These are phyloP conservation scores for Colletotrichum cereale DNA, from an alignment of 2,329 filamentous ascomycete species.

Conservation along the genomic window DNA sequence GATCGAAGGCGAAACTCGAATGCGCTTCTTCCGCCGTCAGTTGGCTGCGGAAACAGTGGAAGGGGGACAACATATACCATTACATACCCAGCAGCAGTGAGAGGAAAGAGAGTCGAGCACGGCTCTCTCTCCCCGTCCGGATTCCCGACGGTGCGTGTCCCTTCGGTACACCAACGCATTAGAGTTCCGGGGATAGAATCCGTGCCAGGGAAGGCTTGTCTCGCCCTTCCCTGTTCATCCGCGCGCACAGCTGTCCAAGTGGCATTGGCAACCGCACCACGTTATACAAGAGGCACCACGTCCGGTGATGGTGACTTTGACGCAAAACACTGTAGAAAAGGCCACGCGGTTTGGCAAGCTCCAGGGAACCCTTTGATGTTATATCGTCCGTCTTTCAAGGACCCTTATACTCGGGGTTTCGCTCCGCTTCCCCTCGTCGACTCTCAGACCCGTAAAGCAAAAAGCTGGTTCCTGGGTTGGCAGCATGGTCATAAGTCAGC, in stretches of 20 bases:
- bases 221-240: constrained; percentile 21
- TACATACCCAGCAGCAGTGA: too few species aligned
- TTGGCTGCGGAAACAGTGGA: neutral
- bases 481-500: constrained; percentile 3
- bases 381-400: neutral
- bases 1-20: neutral
- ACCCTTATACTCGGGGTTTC: too few species aligned
- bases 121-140: neutral
- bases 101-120: neutral
- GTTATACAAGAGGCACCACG: neutral
- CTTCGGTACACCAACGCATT: constrained; percentile 1
- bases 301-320: neutral
- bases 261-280: neutral
- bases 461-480: neutral
- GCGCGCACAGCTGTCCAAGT: constrained; percentile 28
- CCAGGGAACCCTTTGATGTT: neutral
- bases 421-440: neutral
- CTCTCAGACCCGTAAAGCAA: constrained; percentile 30
- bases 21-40: neutral
- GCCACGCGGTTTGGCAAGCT: neutral
- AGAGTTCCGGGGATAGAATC: constrained; percentile 25
- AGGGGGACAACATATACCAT: neutral
- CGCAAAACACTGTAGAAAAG: neutral
- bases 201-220: constrained; percentile 21
- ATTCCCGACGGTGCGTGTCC: neutral